Conservation (phyloP, 805 yeast species). For the Yarrowia sp. region DNA sequence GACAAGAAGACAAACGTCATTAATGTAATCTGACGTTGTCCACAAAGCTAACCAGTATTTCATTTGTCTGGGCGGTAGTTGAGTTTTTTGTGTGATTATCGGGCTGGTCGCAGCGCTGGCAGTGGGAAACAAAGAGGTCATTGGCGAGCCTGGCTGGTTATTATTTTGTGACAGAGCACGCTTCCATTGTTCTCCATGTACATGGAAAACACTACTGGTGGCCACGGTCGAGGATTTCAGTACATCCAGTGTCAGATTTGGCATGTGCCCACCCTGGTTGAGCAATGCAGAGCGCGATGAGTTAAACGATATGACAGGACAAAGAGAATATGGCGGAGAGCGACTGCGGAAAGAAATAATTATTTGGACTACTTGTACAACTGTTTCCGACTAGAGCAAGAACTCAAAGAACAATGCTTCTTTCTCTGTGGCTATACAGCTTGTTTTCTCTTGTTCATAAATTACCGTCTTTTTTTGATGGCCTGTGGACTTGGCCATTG, state of each 20-base stretch:
- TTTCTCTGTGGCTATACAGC: too few relatives aligned
- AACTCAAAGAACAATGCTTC: too few relatives aligned
- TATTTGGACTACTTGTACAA: too few relatives aligned
- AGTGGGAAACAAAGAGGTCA: neutral
- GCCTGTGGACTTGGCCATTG: neutral
- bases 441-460: too few relatives aligned
- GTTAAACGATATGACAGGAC: slow-evolving; percentile 24
- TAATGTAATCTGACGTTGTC: neutral
- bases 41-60: neutral
- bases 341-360: too few relatives aligned
- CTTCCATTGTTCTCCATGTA: neutral
- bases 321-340: neutral
- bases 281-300: slow-evolving; percentile 27
- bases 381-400: too few relatives aligned
- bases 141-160: neutral
- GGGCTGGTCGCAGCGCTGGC: neutral
- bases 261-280: slow-evolving; percentile 29
- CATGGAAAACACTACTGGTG: neutral
- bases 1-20: too few relatives aligned
- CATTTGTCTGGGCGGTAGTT: neutral
- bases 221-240: neutral
- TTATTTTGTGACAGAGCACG: neutral
- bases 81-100: neutral
- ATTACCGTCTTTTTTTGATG: too few relatives aligned
- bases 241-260: slow-evolving; percentile 1